Evolutionary conservation across 208 protist genomes (phyloP), one percentile per base, ranked within the genome.

Genomic region (Crithidia sp.): DNA sequence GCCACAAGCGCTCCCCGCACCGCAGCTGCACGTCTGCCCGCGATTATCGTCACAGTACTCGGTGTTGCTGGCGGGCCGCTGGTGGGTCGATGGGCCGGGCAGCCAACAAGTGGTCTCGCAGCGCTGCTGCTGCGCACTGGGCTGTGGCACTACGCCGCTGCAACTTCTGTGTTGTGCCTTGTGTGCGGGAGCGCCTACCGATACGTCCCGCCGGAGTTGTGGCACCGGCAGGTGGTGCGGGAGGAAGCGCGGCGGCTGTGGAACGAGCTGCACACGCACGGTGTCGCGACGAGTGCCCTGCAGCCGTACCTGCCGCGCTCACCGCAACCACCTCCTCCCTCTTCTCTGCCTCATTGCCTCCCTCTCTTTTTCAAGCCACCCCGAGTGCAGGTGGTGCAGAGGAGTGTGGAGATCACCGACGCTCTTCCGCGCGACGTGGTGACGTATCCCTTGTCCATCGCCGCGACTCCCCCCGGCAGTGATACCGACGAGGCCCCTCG

Each of bases 21-120:
- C 6, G 72, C 75, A 17, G 76, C 77, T 8, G 90, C 90, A 14
- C 78, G 90, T 54, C 53, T 88, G 58, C 89, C 89, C 6, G 88
- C 83, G 12, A 17, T 86, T 54, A 19, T 71, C 58, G 9, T 89
- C 4, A 74, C 87, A n/a, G 8, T 69, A 12, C 49, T 56, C 7
- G 87, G 77, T 0, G 78, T 71, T 19, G 71, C 76, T 16, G 67
- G 78, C 5, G 66, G 77, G 57, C 82, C 82, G 65, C 41, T 90
- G 60, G 54, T 89, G 71, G 57, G 66, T 39, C 53, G 77, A 47
- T 70, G 60, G 65, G 37, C 40, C 5, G 58, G 58, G 3, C 71
- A 53, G 14, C 14, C 47, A 17, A 16, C 40, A 41, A 64, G 75
- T 28, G 28, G 28, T 0, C 28, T 28, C 28, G 28, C 28, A 28